A percentile compares a stretch with the other conserved stretches of the same genome.
Evolutionary conservation across 805 yeast species (phyloP).

Genomic region (Alloascoidea hylecoeti): DNA sequence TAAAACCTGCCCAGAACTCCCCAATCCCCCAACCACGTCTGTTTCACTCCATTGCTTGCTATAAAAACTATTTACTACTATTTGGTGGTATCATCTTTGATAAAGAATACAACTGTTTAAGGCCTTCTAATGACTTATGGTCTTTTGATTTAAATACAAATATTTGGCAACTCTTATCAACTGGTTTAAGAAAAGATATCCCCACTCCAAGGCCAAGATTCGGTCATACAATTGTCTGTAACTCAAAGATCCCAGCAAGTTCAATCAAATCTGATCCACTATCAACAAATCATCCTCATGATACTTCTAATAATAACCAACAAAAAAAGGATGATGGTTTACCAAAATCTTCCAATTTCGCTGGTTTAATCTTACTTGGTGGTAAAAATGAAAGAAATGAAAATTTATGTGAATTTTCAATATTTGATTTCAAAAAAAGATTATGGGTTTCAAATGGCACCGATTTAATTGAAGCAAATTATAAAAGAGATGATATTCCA

Average conservation of each 20-base stretch:
- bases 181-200: background rate
- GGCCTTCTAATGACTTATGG: background rate
- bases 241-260: background rate
- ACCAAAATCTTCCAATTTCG: background rate
- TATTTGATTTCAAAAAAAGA: background rate
- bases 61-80: background rate
- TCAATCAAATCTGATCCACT: background rate
- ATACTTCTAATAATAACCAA: background rate
- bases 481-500: too few species aligned
- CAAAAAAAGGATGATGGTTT: background rate
- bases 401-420: background rate
- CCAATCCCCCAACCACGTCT: background rate
- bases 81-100: background rate
- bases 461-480: background rate
- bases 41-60: background rate
- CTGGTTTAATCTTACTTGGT: background rate
- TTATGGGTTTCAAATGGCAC: conserved; percentile 1
- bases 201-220: background rate
- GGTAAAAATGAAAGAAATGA: background rate
- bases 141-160: background rate
- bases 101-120: background rate
- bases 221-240: background rate
- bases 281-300: background rate
- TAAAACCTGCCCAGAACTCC: background rate
- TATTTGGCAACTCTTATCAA: background rate